These are phyloP conservation scores for Ormosia semicastrata DNA, from an alignment of 306 rosid genomes.

Conservation along the genomic window DNA sequence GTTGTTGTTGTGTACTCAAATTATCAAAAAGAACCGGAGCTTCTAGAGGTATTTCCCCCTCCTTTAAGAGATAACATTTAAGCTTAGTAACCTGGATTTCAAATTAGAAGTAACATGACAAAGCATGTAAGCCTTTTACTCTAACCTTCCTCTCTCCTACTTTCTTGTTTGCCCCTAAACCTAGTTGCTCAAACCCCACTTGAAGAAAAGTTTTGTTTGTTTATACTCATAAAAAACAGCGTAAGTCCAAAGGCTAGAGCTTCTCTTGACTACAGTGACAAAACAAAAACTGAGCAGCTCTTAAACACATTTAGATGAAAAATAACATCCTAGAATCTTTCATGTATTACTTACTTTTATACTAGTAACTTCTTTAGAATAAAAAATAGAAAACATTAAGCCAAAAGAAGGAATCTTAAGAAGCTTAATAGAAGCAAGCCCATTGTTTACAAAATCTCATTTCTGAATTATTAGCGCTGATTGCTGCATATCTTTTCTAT, in stretches of 20 bases:
- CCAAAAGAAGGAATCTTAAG: constrained; percentile 27
- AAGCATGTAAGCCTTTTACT: constrained; percentile 44
- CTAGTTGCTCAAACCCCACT: constrained; percentile 26
- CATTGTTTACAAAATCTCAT: not conserved
- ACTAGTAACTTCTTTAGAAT: not conserved
- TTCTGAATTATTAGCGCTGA: not conserved
- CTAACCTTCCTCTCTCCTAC: constrained; percentile 42
- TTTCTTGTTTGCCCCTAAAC: constrained; percentile 55
- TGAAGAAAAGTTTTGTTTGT: constrained; percentile 37
- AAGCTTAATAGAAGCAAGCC: constrained; percentile 12
- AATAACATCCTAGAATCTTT: constrained; percentile 13
- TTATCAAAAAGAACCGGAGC: not conserved
- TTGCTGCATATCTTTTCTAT: constrained; percentile 1
- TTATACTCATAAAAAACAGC: constrained; percentile 37
- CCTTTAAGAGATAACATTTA: constrained; percentile 37
- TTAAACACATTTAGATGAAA: constrained; percentile 21
- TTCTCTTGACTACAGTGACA: constrained; percentile 6
- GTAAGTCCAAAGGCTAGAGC: constrained; percentile 15
- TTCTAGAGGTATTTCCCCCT: constrained; percentile 21
- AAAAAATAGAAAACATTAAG: not conserved
- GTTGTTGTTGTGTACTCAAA: too few species aligned
- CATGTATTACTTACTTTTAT: not conserved
- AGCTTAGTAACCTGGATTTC: constrained; percentile 35
- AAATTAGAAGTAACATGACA: constrained; percentile 45
- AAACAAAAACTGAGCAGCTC: not conserved